Evolutionary conservation across 1,284 basidiomycete genomes (phyloP).

Genomic region (Termitomyces sp.): DNA sequence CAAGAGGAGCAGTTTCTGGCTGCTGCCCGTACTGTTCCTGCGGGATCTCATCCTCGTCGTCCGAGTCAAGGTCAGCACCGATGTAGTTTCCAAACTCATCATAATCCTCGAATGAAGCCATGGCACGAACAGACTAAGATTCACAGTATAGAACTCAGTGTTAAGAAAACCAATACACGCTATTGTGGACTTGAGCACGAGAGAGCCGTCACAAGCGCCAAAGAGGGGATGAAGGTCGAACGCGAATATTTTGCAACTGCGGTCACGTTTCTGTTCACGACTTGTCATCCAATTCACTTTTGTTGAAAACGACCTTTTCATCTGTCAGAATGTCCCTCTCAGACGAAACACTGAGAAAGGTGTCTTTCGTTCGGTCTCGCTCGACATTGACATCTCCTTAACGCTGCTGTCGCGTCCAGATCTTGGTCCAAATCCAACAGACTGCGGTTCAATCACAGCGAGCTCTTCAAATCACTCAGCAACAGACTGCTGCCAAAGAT

Average conservation of each 20-base stretch:
- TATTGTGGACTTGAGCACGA: neutral
- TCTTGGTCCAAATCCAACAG: conserved; percentile 85
- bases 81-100: conserved; percentile 96
- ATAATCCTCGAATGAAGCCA: conserved; percentile 83
- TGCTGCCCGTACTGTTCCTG: conserved; percentile 43
- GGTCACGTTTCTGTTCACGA: conserved; percentile 17
- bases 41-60: conserved; percentile 67
- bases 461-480: conserved; percentile 62
- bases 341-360: conserved; percentile 85
- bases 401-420: conserved; percentile 44
- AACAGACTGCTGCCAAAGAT: conserved; percentile 76
- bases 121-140: conserved; percentile 22
- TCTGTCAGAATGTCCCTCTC: conserved; percentile 62
- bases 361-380: conserved; percentile 26
- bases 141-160: neutral
- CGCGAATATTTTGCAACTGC: conserved; percentile 32
- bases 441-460: conserved; percentile 79
- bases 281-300: conserved; percentile 2
- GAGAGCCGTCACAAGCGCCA: conserved; percentile 4
- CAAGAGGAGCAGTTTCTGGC: conserved; percentile 50
- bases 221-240: conserved; percentile 8
- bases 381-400: conserved; percentile 17
- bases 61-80: conserved; percentile 87
- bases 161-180: neutral
- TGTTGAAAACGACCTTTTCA: neutral